Evolutionary conservation across 2,329 filamentous ascomycete species (phyloP).

Genomic region (Hypoxylon sp.): DNA sequence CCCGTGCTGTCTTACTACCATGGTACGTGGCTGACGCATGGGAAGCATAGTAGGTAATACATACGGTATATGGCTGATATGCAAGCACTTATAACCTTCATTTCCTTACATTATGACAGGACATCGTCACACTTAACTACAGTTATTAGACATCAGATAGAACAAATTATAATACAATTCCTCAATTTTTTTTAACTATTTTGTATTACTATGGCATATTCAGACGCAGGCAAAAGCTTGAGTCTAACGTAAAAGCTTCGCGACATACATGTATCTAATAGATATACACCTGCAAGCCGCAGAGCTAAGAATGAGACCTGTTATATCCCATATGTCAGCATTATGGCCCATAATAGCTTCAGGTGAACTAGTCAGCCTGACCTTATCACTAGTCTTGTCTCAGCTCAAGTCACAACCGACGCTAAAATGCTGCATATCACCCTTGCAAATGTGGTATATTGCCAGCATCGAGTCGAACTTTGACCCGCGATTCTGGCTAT

Average conservation of each 20-base stretch:
- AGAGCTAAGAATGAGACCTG: constrained; percentile 14
- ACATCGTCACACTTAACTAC: not conserved
- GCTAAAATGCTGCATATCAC: not conserved
- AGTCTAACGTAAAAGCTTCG: constrained; percentile 13
- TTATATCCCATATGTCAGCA: constrained; percentile 21
- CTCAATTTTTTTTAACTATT: not conserved
- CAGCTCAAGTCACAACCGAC: constrained; percentile 2
- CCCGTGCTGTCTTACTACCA: not conserved
- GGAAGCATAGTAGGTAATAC: not conserved
- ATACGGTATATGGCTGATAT: constrained; percentile 14
- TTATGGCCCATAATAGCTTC: constrained; percentile 16
- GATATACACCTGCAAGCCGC: not conserved
- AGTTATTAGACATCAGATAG: not conserved
- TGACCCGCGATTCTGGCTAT: not conserved
- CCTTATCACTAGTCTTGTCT: constrained; percentile 13
- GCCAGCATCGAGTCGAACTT: not conserved
- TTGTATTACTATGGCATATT: constrained; percentile 7
- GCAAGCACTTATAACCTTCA: constrained; percentile 12
- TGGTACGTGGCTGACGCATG: not conserved
- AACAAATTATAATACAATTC: too few species aligned
- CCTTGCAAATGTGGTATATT: constrained; percentile 7
- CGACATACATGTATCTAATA: constrained; percentile 4
- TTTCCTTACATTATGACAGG: not conserved
- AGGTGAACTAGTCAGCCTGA: constrained; percentile 18
- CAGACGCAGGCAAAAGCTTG: constrained; percentile 9